phyloP scores from a whole-genome alignment of 1,284 basidiomycete species.

The Coriolopsis trogii region DNA sequence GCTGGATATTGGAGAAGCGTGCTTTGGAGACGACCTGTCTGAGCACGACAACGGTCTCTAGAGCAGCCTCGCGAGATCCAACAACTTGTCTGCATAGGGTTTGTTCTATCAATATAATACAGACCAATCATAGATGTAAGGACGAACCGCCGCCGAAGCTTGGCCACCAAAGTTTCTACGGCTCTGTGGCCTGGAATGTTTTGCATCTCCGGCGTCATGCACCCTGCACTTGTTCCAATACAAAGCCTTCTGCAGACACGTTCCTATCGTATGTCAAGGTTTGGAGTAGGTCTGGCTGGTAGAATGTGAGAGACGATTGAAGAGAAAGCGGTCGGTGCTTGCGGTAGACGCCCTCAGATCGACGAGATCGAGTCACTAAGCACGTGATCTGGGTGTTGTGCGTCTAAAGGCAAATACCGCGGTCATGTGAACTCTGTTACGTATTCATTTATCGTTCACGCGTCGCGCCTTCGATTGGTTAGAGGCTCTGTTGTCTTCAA shows the following conservation, averaged over 20 bases:
- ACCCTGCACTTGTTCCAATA: background rate
- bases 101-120: background rate
- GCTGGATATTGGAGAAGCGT: slow-evolving; percentile 85
- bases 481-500: too few relatives aligned
- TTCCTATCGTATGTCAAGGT: background rate
- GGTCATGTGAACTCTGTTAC: too few relatives aligned
- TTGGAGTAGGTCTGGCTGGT: background rate
- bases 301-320: background rate
- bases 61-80: slow-evolving; percentile 84
- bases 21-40: slow-evolving; percentile 89
- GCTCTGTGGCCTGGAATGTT: slow-evolving; percentile 29
- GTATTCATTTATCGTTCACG: too few relatives aligned
- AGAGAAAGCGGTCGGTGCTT: background rate
- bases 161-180: slow-evolving; percentile 33
- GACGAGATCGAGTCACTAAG: background rate
- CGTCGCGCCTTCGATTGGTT: too few relatives aligned
- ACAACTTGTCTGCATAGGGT: slow-evolving; percentile 72
- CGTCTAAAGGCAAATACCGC: too few relatives aligned
- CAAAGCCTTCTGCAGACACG: background rate
- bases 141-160: slow-evolving; percentile 33
- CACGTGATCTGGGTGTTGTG: too few relatives aligned
- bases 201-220: slow-evolving; percentile 28
- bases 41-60: slow-evolving; percentile 88
- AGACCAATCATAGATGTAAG: background rate
- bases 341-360: background rate